phyloP scores from a whole-genome alignment of 805 yeast species.

The Saccharomycopsis babjevae region DNA sequence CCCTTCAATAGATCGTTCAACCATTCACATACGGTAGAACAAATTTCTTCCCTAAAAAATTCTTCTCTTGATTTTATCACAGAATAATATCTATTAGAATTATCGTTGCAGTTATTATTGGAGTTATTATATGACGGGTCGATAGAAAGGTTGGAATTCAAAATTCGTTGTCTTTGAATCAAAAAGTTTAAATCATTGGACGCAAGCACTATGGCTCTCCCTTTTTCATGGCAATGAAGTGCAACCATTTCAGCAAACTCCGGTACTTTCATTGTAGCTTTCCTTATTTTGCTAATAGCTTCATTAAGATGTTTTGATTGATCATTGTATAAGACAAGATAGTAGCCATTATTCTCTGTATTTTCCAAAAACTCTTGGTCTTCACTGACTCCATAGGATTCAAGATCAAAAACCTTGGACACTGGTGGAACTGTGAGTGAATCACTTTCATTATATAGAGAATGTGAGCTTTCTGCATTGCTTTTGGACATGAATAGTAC shows the following conservation, averaged over 20 bases:
- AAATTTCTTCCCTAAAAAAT: constrained; percentile 70
- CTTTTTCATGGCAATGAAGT: constrained; percentile 47
- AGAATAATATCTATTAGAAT: constrained; percentile 50
- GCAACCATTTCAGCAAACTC: constrained; percentile 70
- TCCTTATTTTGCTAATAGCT: constrained; percentile 53
- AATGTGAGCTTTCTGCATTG: constrained; percentile 24
- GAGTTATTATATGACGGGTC: background rate
- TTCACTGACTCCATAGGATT: constrained; percentile 29
- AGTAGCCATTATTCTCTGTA: constrained; percentile 27
- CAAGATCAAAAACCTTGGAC: constrained; percentile 26
- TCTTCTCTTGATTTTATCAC: constrained; percentile 62
- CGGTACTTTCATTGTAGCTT: constrained; percentile 51
- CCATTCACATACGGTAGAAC: constrained; percentile 63
- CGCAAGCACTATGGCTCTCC: constrained; percentile 59
- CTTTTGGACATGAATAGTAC: constrained; percentile 42
- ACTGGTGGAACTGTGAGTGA: constrained; percentile 21
- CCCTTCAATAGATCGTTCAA: constrained; percentile 47
- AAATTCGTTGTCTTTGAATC: constrained; percentile 40
- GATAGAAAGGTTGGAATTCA: constrained; percentile 29
- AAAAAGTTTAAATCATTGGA: constrained; percentile 43
- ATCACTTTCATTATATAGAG: constrained; percentile 24
- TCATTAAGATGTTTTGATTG: constrained; percentile 67
- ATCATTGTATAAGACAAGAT: constrained; percentile 63
- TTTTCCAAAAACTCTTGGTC: constrained; percentile 34
- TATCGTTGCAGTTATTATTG: background rate